Percentiles rank a stretch among this genome's conserved stretches.
Evolutionary conservation across 192 early-diverging fungal genomes (phyloP).

Genomic region (Chytriomyces hyalinus): DNA sequence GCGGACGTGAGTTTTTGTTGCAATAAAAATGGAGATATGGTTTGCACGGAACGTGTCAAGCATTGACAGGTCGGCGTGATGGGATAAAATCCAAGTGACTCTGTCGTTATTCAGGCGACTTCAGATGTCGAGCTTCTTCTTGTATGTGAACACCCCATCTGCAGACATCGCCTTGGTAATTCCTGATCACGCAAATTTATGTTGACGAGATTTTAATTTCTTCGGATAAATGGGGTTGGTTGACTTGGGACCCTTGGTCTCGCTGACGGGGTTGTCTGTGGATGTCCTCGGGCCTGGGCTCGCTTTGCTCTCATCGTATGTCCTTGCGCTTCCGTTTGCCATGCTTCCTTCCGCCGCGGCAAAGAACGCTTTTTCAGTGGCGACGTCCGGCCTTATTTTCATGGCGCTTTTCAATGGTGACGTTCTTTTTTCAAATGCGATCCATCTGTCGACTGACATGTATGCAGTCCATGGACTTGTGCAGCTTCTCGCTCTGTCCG

Average conservation of each 20-base stretch:
- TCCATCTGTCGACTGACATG: background rate
- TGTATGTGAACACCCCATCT: too few species aligned
- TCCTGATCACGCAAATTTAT: too few species aligned
- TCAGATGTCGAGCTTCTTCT: too few species aligned
- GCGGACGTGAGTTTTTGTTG: background rate
- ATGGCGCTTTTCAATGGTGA: constrained; percentile 25
- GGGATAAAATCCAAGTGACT: too few species aligned
- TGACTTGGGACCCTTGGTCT: background rate
- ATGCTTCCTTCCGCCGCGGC: background rate
- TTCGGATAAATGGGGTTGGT: constrained; percentile 1
- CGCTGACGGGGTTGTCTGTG: constrained; percentile 2
- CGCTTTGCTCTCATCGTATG: constrained; percentile 11
- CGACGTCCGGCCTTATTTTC: constrained; percentile 1
- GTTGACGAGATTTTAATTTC: too few species aligned
- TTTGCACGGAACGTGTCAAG: too few species aligned
- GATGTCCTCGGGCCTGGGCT: constrained; percentile 26
- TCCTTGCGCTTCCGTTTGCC: constrained; percentile 25
- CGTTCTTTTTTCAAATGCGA: too few species aligned
- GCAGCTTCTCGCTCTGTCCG: constrained; percentile 14
- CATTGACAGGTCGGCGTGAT: too few species aligned
- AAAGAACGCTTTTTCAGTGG: constrained; percentile 1
- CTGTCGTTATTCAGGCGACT: too few species aligned
- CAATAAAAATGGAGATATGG: too few species aligned
- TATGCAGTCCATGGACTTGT: constrained; percentile 22
- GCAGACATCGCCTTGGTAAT: too few species aligned